A percentile compares a stretch with the other conserved stretches of the same genome.
phyloP scores from a whole-genome alignment of 1,284 basidiomycete genomes.

The Ceratorhiza oryzae-sativae region DNA sequence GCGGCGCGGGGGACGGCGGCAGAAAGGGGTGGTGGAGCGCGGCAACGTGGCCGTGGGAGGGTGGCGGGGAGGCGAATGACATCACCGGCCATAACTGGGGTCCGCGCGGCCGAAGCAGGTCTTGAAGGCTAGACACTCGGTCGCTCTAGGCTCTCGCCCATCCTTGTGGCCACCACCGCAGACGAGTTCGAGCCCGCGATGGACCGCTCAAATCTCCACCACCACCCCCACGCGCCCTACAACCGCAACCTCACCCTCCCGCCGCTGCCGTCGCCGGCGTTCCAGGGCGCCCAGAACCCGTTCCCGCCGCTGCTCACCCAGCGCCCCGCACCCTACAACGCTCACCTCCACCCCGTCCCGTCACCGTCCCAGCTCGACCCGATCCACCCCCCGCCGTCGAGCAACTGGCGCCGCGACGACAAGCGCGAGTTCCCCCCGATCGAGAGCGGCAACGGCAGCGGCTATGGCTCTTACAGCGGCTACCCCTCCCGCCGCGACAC shows the following conservation, averaged over 20 bases:
- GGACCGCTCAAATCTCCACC: constrained; percentile 31
- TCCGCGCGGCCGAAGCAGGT: neutral
- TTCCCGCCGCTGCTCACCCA: constrained; percentile 36
- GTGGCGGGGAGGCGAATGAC: neutral
- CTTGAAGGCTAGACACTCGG: neutral
- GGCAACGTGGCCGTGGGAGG: neutral
- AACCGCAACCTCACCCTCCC: constrained; percentile 36
- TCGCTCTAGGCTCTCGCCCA: neutral
- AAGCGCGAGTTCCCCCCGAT: constrained; percentile 20
- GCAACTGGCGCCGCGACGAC: constrained; percentile 16
- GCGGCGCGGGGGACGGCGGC: neutral
- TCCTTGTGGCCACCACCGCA: constrained; percentile 8
- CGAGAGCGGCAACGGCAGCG: constrained; percentile 30
- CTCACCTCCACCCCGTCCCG: constrained; percentile 27
- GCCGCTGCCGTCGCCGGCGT: constrained; percentile 25
- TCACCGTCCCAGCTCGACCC: constrained; percentile 34
- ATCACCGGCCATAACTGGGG: neutral
- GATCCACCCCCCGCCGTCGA: constrained; percentile 34
- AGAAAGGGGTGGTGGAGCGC: neutral
- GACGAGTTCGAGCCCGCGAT: neutral
- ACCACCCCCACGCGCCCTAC: constrained; percentile 34
- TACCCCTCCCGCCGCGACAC: constrained; percentile 17
- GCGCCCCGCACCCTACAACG: constrained; percentile 37
- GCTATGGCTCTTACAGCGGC: constrained; percentile 1
- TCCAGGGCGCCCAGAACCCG: constrained; percentile 16